Evolutionary conservation across 2,329 filamentous ascomycete species (phyloP), one percentile per base, ranked within the genome.

Genomic region (Neofusicoccum kwambonambiense): DNA sequence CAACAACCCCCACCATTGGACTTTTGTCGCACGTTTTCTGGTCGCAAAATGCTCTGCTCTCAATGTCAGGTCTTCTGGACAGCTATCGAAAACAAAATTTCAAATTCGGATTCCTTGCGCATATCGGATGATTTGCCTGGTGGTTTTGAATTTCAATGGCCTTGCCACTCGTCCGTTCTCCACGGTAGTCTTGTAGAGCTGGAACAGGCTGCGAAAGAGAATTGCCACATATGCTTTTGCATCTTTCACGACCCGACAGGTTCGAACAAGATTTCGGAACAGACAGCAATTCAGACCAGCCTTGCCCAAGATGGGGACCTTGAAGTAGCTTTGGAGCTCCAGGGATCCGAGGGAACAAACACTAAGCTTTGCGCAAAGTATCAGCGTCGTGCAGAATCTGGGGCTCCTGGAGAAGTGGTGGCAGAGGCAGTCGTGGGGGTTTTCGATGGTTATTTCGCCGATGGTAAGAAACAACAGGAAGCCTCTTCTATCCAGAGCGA

Each of bases 221-320:
- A 37, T 13, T 72, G 70, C 54, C 64, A 60, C 1, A 60, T 70
- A 15, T 72, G 70, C 61, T 68, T 70, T 61, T 66, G 68, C 12
- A 69, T 70, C 34, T 64, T 66, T 8, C 62, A 35, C 27, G 52
- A 65, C 7, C 69, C 69, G 3, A 69, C 64, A 4, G 13, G 54
- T 6, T 66, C 63, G 44, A 68, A 71, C 52, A 61, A 64, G 12
- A 45, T 45, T 5, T 56, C 69, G 49, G 37, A 67, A 9, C 44
- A 31, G 4, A 31, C 4, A 7, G 27, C 27, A 31, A 31, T 31
- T 31, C 27, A 31, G 27, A 7, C 27, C 27, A 31, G 27, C 27
- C 27, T 31, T 31, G 27, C 27, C 27, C 27, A 31, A 68, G 31
- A n/a, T 17, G 68, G 70, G 44, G 39, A 37, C n/a, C 41, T 71